These are phyloP conservation scores for Cochlearia excelsa DNA, from an alignment of 345 rosid genomes.

Conservation along the genomic window DNA sequence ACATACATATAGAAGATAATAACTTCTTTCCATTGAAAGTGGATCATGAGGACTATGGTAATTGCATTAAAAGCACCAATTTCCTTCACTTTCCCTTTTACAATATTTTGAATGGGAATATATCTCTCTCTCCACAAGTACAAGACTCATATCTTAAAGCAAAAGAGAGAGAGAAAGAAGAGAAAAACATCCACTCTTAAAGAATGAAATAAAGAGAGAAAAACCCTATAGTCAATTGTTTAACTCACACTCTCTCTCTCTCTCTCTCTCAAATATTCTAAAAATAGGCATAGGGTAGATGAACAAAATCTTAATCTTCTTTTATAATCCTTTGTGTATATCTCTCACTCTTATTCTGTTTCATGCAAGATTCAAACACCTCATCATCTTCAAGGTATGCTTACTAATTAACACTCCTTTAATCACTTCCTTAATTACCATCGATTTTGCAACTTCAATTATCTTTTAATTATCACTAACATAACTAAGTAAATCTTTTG, in stretches of 20 bases:
- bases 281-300: conserved; percentile 25
- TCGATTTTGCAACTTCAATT: conserved; percentile 3
- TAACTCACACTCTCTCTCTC: conserved; percentile 39
- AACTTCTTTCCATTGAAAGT: conserved; percentile 25
- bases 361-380: conserved; percentile 86
- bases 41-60: conserved; percentile 40
- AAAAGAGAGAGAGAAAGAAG: conserved; percentile 61
- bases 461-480: background rate
- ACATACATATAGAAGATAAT: conserved; percentile 18
- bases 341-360: conserved; percentile 36
- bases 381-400: conserved; percentile 65
- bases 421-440: background rate
- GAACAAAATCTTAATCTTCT: conserved; percentile 24
- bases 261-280: conserved; percentile 28
- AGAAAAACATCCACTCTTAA: conserved; percentile 37
- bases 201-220: conserved; percentile 40
- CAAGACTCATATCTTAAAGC: conserved; percentile 47
- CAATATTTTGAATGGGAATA: conserved; percentile 41
- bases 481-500: conserved; percentile 1
- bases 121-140: conserved; percentile 29
- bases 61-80: conserved; percentile 50
- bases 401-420: background rate
- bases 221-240: conserved; percentile 35
- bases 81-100: conserved; percentile 44
- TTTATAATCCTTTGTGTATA: conserved; percentile 18